Conservation (phyloP, 2,329 filamentous ascomycete species). For the Claviceps arundinis region DNA sequence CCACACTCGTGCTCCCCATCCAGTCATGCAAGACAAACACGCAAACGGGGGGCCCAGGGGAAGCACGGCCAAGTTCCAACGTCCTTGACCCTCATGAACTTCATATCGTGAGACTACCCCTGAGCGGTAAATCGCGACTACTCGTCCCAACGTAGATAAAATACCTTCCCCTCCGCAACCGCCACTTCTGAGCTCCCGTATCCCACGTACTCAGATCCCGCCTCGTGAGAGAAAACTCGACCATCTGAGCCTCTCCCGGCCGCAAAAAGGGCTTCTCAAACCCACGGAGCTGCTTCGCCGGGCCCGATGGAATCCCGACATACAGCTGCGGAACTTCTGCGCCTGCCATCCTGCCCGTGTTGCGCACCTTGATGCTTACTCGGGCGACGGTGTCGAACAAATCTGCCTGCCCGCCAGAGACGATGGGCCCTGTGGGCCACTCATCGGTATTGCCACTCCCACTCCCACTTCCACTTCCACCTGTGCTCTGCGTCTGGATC, state of each 20-base stretch:
- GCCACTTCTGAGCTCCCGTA: constrained; percentile 46
- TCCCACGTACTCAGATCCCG: constrained; percentile 58
- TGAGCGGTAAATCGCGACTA: constrained; percentile 30
- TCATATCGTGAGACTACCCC: constrained; percentile 22
- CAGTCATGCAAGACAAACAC: too few relatives aligned
- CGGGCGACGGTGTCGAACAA: constrained; percentile 33
- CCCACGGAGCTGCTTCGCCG: constrained; percentile 48
- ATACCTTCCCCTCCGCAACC: constrained; percentile 32
- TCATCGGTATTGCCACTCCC: constrained; percentile 13
- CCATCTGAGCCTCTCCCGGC: constrained; percentile 27
- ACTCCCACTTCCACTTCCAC: background rate
- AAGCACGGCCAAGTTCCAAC: too few relatives aligned
- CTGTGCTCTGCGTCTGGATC: constrained; percentile 14
- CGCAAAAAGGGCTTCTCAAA: constrained; percentile 47
- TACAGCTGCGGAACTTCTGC: constrained; percentile 38
- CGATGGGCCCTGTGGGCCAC: constrained; percentile 26
- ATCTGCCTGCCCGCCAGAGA: constrained; percentile 30
- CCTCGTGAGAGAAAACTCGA: constrained; percentile 42
- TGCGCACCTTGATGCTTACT: constrained; percentile 26
- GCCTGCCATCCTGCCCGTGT: constrained; percentile 28
- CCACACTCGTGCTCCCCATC: too few relatives aligned
- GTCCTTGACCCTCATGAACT: too few relatives aligned
- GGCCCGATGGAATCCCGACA: constrained; percentile 31
- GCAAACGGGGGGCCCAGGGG: too few relatives aligned
- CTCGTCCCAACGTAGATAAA: constrained; percentile 32